Evolutionary conservation across 352 stramenopile species (phyloP).

Genomic region (Phytophthora europaea): DNA sequence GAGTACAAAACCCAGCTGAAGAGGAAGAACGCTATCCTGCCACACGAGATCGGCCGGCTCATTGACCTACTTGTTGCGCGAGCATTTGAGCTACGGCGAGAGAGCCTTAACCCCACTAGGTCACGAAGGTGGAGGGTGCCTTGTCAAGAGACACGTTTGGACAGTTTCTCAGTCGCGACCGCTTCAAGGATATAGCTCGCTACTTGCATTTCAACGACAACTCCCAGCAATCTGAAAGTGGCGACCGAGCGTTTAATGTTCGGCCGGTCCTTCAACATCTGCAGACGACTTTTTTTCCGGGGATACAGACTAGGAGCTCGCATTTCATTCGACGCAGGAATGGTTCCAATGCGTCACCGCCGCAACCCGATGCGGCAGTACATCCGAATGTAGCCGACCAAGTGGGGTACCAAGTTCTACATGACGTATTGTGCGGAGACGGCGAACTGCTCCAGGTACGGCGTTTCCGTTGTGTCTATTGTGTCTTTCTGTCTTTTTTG

Average conservation of each 20-base stretch:
- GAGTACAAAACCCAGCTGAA: not conserved
- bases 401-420: not conserved
- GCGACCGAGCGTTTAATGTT: conserved; percentile 16
- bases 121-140: conserved; percentile 6
- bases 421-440: not conserved
- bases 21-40: conserved; percentile 1
- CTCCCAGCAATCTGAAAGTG: not conserved
- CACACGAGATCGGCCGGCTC: conserved; percentile 6
- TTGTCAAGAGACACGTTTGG: conserved; percentile 5
- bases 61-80: not conserved
- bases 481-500: too few species aligned
- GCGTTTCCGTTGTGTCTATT: not conserved
- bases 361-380: not conserved
- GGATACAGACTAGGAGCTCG: not conserved
- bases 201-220: conserved; percentile 21
- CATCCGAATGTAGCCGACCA: not conserved
- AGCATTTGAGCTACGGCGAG: conserved; percentile 1
- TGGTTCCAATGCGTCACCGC: not conserved
- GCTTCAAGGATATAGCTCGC: conserved; percentile 8
- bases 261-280: not conserved
- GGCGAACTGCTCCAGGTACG: not conserved
- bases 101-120: conserved; percentile 6
- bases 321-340: not conserved
- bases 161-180: conserved; percentile 9
- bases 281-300: not conserved